Evolutionary conservation across 2,329 filamentous ascomycete species (phyloP), one percentile per base, ranked within the genome.

Genomic region (Venturia asperata): DNA sequence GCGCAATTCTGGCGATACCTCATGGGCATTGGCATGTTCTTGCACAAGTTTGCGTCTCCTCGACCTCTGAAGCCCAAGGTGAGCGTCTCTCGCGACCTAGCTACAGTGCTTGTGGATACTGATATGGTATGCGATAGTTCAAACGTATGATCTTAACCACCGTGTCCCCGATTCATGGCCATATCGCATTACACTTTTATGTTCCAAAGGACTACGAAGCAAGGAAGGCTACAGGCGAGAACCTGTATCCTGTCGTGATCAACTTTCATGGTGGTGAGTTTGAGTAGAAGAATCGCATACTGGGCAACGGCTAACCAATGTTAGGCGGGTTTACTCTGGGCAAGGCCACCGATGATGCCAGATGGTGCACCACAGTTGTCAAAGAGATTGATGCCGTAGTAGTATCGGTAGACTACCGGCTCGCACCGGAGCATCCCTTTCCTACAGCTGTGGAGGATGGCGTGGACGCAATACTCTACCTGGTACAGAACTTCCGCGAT

Each of bases 21-120:
- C 52, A 89, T 89, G 83, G 80, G 80, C 66, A 81, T 89, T 65
- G 87, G 87, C 71, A 89, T 90, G 86, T 78, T 82, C 67, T 77
- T 90, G 47, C 87, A 91, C 72, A 82, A 81, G 64, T 76, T 87
- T 66, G 83, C 86, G 0, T 76, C 80, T 52, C 86, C 87, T 7
- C 79, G 82, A 62, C 85, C 87, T 6, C 84, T 85, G 1, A 77
- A 76, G 41, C 86, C 86, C 21, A 55, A 62, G 24, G 60, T 61
- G 21, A 39, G 56, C 3, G 56, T 30, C 39, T 17, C 13, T 9
- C n/a, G 21, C 6, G 19, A 27, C 15, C 24, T 2, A n/a, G 7
- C 6, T 61, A 17, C 45, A 19, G 42, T 17, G 37, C 42, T 27
- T 17, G 13, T 27, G 2, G 24, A 34, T 42, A 21, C 39, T 61